Base-by-base conservation (phyloP, 2,329 filamentous ascomycete species). In the Cordyceps farinosa region DNA sequence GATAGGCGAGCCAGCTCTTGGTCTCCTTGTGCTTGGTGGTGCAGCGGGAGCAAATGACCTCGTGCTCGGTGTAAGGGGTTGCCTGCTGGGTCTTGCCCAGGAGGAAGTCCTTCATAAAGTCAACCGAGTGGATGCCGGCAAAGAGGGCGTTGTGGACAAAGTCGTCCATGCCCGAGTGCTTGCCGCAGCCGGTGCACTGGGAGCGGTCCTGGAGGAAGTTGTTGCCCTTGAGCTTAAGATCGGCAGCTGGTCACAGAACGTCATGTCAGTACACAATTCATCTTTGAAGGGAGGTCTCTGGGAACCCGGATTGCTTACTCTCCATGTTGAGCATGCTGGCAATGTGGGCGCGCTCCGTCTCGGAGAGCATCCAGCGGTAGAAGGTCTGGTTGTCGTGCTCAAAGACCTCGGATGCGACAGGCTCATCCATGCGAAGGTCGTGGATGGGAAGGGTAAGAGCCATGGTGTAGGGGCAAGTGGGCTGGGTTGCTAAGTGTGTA, bases 131-230 rank as follows among this genome's bases (percentile, higher is more conserved):
- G 15, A 63, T 53, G 54, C 61, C 61, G 5, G 45, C 53, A n/a
- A n/a, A 63, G n/a, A 63, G 54, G 10, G 61, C 61, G 15, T 63
- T 63, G 54, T 63, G 61, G n/a, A 58, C 61, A 30, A 63, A 52
- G 32, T 63, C 61, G 15, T 63, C 61, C n/a, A 63, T 11, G 45
- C 61, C 61, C 2, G 61, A 63, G 36, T 58, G 54, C 47, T 63
- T 63, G 54, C 61, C 61, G 32, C 61, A 63, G 2, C 48, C 54
- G n/a, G 10, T 8, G 47, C 61, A 63, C 61, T 63, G 17, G 36
- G 54, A 38, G 17, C 61, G 61, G 36, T 63, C 61, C 54, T 63
- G 17, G n/a, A 44, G 29, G 11, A 63, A 63, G 54, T 45, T 63
- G 53, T 5, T 10, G 13, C 61, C 61, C 3, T 5, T 22, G 53